Evolutionary conservation across 352 stramenopile species (phyloP).

Genomic region (Globisporangium rhizosaccharum): DNA sequence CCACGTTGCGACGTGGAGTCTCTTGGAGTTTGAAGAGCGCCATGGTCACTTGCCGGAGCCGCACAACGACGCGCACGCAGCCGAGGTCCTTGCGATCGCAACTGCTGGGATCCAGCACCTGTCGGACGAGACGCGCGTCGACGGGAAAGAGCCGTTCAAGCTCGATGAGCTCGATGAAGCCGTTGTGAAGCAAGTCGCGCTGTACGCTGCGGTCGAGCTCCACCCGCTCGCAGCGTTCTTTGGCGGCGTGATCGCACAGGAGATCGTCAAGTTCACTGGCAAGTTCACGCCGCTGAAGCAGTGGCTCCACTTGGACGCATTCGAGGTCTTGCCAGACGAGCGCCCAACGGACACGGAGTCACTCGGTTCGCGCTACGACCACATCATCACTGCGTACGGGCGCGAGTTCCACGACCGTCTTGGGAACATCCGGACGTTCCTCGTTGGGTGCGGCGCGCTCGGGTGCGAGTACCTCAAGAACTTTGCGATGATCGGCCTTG

Average conservation of each 20-base stretch:
- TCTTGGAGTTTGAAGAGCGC: constrained; percentile 75
- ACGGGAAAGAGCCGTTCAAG: constrained; percentile 47
- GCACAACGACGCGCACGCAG: constrained; percentile 56
- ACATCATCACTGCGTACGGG: constrained; percentile 69
- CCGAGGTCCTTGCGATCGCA: constrained; percentile 64
- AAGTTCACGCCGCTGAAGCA: constrained; percentile 85
- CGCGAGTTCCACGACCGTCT: constrained; percentile 65
- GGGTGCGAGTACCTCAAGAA: constrained; percentile 87
- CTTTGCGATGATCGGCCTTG: constrained; percentile 79
- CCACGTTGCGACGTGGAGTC: constrained; percentile 68
- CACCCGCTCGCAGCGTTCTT: constrained; percentile 80
- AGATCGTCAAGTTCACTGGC: constrained; percentile 87
- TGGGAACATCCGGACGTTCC: constrained; percentile 69
- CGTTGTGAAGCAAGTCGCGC: constrained; percentile 45
- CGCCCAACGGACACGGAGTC: constrained; percentile 45
- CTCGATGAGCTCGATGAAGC: constrained; percentile 73
- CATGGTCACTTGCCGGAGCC: constrained; percentile 56
- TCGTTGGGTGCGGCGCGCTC: constrained; percentile 76
- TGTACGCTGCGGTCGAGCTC: constrained; percentile 64
- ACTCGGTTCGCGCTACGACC: constrained; percentile 70
- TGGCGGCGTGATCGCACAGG: constrained; percentile 73
- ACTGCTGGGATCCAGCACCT: constrained; percentile 62
- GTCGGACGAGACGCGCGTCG: constrained; percentile 42
- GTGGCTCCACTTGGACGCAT: constrained; percentile 81
- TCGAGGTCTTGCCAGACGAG: constrained; percentile 70